Conservation (phyloP, 768 basidiomycete genomes). For the Tulasnella sp. region DNA sequence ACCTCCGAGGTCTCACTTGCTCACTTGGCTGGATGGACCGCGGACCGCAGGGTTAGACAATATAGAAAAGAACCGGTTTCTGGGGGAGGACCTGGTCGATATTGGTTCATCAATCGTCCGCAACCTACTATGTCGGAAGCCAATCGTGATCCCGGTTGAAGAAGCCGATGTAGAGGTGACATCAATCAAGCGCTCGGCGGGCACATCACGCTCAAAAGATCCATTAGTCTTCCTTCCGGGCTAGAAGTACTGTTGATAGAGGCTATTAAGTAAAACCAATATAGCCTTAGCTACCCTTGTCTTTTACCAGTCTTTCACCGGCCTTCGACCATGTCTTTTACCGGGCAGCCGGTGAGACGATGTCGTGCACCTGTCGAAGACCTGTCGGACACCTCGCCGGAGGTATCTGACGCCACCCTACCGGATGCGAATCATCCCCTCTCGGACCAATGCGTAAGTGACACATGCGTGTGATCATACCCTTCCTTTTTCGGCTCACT, state of each 20-base stretch:
- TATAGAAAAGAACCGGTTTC: neutral
- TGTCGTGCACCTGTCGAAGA: too few relatives aligned
- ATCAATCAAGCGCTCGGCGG: neutral
- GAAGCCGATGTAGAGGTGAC: neutral
- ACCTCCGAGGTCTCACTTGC: neutral
- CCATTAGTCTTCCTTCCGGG: neutral
- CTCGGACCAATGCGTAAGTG: too few relatives aligned
- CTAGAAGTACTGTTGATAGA: neutral
- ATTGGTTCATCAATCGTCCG: neutral
- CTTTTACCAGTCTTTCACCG: slow-evolving; percentile 16
- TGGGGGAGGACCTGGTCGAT: slow-evolving; percentile 3
- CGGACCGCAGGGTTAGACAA: neutral
- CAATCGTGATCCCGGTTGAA: neutral
- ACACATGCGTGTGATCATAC: too few relatives aligned
- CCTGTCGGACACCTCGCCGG: too few relatives aligned
- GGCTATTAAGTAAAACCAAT: too few relatives aligned
- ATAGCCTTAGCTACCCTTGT: neutral
- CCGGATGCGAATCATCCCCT: too few relatives aligned
- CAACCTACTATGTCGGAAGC: neutral
- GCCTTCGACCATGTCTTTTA: neutral
- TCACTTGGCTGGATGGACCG: slow-evolving; percentile 4
- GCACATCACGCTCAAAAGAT: neutral
- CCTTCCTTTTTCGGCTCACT: too few relatives aligned
- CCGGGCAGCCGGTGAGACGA: too few relatives aligned
- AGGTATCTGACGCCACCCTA: too few relatives aligned